Base-by-base conservation (phyloP, 768 basidiomycete genomes). In the Fistulinella prunicolor region DNA sequence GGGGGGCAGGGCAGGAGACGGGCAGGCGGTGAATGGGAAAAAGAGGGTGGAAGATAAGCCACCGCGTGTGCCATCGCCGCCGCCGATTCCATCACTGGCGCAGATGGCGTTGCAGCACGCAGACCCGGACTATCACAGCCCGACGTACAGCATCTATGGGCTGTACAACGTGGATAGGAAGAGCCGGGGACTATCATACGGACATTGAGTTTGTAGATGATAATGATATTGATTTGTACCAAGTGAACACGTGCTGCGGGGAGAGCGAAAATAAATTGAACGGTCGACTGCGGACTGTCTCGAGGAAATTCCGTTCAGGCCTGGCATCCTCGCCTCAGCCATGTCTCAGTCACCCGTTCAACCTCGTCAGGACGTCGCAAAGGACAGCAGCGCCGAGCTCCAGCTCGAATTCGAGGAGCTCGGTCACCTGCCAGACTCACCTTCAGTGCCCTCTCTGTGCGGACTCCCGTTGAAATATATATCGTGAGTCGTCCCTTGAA, bases 71-170 rank as follows among this genome's bases (percentile, higher is more conserved):
- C 88, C 88, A 3, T 86, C 86, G 3, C 88, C 88, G 3, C 85
- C 85, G 14, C 76, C 81, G 19, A 62, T 88, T 35, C 87, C 86
- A 10, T 86, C 86, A 21, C 63, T 90, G 44, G 72, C 85, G 9
- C 89, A 89, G 66, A 63, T 90, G 86, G 87, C 77, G 41, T 62
- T 89, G 60, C 76, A 79, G 38, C 83, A 85, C 51, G 65, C 70
- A 2, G 79, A 85, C 47, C 77, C 79, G 5, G 78, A 79, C 40
- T 89, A 90, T 51, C 74, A 81, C 51, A 88, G 88, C 58, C 86
- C 89, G 16, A 90, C 89, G 6, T 90, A 90, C 56, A 91, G 88
- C 62, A 79, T 91, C 46, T 90, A 85, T 59, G 84, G 84, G 34
- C 55, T 89, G 54, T 89, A 89, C 59, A 83, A 80, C 44, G 73